phyloP scores from a whole-genome alignment of 495 filamentous ascomycete species.

The Penicillium macrosclerotiorum region DNA sequence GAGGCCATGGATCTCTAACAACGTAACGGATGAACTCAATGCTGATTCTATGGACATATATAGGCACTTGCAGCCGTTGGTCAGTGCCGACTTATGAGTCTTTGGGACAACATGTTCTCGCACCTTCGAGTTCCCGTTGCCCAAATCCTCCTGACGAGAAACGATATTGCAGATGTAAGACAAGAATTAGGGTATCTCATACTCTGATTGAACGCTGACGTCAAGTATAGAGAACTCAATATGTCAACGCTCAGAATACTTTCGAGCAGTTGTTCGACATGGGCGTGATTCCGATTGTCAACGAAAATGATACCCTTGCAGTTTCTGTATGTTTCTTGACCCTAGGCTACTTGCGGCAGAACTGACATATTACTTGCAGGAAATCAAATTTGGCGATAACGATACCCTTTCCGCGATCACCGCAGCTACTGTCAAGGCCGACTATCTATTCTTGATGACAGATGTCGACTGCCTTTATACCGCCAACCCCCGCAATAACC shows the following conservation, averaged over 20 bases:
- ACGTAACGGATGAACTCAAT: neutral
- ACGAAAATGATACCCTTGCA: conserved; percentile 96
- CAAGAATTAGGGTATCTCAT: neutral
- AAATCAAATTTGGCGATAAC: conserved; percentile 99
- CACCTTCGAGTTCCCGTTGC: conserved; percentile 87
- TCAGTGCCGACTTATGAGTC: conserved; percentile 90
- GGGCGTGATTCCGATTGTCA: conserved; percentile 97
- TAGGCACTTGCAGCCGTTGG: conserved; percentile 93
- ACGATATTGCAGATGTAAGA: conserved; percentile 90
- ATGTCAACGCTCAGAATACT: conserved; percentile 94
- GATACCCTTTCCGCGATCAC: conserved; percentile 96
- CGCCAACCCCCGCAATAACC: conserved; percentile 82
- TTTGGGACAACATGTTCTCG: conserved; percentile 90
- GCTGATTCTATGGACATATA: conserved; percentile 6
- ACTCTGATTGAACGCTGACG: conserved; percentile 10
- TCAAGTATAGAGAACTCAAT: conserved; percentile 73
- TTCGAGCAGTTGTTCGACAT: conserved; percentile 85
- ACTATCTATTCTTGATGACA: conserved; percentile 98
- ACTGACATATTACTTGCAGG: conserved; percentile 36
- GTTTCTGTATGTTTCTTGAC: conserved; percentile 58
- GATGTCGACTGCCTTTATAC: conserved; percentile 98
- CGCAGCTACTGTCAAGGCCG: conserved; percentile 93
- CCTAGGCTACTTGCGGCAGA: neutral
- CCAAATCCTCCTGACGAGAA: conserved; percentile 92
- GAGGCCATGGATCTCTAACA: neutral